Conservation (phyloP, 169 alveolate genomes). For the Eimeria sp. region DNA sequence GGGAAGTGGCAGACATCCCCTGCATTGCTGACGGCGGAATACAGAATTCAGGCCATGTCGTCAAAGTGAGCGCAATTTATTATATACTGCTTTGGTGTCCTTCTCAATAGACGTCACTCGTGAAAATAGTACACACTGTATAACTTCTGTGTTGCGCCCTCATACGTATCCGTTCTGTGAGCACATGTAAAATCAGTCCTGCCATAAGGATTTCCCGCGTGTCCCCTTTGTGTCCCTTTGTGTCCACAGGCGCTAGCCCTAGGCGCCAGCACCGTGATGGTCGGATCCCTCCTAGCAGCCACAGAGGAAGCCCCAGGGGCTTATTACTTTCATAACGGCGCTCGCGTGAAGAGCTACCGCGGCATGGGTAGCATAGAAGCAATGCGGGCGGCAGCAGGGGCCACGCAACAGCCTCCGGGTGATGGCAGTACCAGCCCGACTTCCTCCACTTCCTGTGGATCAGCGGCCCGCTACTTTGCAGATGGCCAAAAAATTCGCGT, state of each 20-base stretch:
- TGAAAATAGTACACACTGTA: neutral
- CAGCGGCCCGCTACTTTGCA: constrained; percentile 87
- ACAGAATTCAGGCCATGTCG: constrained; percentile 96
- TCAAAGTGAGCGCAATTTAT: constrained; percentile 88
- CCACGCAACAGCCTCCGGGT: constrained; percentile 10
- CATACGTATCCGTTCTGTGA: neutral
- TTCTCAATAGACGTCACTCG: neutral
- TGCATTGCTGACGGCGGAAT: constrained; percentile 98
- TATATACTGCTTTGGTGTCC: neutral
- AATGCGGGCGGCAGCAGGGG: constrained; percentile 78
- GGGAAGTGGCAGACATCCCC: constrained; percentile 89
- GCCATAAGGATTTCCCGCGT: neutral
- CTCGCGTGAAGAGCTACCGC: constrained; percentile 87
- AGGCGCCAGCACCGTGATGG: constrained; percentile 97
- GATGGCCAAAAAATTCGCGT: constrained; percentile 87
- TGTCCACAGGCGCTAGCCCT: constrained; percentile 90
- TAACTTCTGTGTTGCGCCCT: neutral
- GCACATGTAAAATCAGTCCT: neutral
- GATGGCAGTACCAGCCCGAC: constrained; percentile 44
- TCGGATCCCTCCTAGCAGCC: constrained; percentile 96
- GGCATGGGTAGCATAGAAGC: constrained; percentile 90
- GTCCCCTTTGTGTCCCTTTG: neutral
- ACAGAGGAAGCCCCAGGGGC: constrained; percentile 98
- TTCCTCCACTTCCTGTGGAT: constrained; percentile 57
- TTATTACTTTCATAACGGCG: constrained; percentile 93